A percentile compares a stretch with the other conserved stretches of the same genome.
phyloP scores from a whole-genome alignment of 306 rosid species.

The Trifolium dubium region DNA sequence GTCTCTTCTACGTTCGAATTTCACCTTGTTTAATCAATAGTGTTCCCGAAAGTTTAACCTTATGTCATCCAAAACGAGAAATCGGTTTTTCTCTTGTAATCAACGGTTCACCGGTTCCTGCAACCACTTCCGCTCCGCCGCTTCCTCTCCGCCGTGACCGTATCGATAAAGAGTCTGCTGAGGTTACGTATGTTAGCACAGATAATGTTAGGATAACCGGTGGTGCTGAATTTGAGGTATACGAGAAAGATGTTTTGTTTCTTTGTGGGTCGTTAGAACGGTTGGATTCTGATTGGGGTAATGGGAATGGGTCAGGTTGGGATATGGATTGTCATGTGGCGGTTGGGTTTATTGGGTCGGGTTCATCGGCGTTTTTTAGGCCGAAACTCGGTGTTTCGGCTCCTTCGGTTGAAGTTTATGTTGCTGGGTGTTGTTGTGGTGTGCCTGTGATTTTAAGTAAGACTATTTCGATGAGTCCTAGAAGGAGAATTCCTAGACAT shows the following conservation, averaged over 20 bases:
- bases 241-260: constrained; percentile 77
- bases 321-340: constrained; percentile 77
- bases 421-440: constrained; percentile 86
- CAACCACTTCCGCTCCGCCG: constrained; percentile 49
- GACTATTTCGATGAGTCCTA: constrained; percentile 73
- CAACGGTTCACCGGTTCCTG: constrained; percentile 60
- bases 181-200: constrained; percentile 92
- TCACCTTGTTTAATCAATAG: constrained; percentile 62
- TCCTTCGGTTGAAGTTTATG: constrained; percentile 78
- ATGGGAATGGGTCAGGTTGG: constrained; percentile 69
- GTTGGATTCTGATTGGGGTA: constrained; percentile 63
- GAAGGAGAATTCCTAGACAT: constrained; percentile 65
- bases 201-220: constrained; percentile 72
- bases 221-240: constrained; percentile 76
- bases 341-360: constrained; percentile 60
- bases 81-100: constrained; percentile 68
- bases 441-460: constrained; percentile 77
- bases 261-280: constrained; percentile 82
- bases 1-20: constrained; percentile 75
- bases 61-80: constrained; percentile 63
- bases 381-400: constrained; percentile 76
- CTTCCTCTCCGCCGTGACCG: constrained; percentile 73
- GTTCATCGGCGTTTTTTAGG: constrained; percentile 70
- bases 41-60: constrained; percentile 67
- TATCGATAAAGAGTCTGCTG: constrained; percentile 67